phyloP scores from a whole-genome alignment of 805 yeast species.

The Lipomyces mesembrius region DNA sequence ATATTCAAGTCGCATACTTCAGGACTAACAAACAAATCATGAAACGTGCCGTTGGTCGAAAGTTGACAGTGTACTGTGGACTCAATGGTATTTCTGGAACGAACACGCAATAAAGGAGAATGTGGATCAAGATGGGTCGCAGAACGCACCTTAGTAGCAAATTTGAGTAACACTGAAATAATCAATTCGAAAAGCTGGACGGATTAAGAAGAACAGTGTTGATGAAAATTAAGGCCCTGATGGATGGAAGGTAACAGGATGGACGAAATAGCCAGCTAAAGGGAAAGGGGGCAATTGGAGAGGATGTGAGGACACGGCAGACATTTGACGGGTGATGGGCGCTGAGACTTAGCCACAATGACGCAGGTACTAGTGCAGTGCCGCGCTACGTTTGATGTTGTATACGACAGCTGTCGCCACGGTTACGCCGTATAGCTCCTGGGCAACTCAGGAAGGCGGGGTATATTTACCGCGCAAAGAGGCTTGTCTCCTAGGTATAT shows the following conservation, averaged over 20 bases:
- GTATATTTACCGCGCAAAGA: neutral
- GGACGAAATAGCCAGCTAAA: neutral
- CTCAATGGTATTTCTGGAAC: neutral
- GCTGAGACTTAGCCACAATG: neutral
- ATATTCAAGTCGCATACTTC: neutral
- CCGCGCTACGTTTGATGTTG: neutral
- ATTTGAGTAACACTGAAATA: neutral
- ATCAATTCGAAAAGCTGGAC: neutral
- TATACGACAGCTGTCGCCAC: neutral
- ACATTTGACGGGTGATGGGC: neutral
- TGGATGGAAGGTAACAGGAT: neutral
- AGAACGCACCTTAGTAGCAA: conserved; percentile 1
- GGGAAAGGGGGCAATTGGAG: neutral
- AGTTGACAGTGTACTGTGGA: neutral
- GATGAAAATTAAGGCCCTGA: neutral
- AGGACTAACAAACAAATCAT: neutral
- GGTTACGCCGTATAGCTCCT: neutral
- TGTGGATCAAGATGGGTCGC: neutral
- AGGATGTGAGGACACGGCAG: neutral
- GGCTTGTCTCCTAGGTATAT: too few relatives aligned
- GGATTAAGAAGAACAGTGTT: neutral
- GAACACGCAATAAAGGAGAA: neutral
- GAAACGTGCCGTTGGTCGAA: neutral
- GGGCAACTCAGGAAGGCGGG: neutral
- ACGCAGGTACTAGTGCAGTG: neutral